phyloP scores from a whole-genome alignment of 495 filamentous ascomycete species.

The Neurospora sp. region DNA sequence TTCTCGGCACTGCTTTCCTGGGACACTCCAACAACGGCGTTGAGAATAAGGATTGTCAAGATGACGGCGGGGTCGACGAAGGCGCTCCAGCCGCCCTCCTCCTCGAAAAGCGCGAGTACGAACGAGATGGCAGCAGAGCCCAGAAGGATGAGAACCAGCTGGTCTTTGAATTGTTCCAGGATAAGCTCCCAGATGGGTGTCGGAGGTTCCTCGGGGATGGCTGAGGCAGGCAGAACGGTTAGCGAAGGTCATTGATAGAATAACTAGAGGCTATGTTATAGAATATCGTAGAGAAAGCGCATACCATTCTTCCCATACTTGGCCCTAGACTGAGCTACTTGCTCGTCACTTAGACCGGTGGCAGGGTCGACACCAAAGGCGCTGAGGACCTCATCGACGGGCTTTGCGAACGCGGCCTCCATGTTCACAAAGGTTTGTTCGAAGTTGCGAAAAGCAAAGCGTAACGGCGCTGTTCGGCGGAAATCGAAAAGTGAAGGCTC shows the following conservation, averaged over 20 bases:
- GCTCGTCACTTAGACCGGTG: conserved; percentile 58
- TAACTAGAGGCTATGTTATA: neutral
- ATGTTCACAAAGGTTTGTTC: conserved; percentile 33
- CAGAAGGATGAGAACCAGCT: conserved; percentile 91
- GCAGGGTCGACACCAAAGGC: conserved; percentile 59
- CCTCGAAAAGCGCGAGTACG: conserved; percentile 85
- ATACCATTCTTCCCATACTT: conserved; percentile 83
- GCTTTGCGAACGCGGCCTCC: conserved; percentile 70
- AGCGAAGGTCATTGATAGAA: conserved; percentile 1
- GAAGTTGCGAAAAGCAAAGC: neutral
- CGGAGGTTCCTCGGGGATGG: conserved; percentile 91
- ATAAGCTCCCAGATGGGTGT: conserved; percentile 95
- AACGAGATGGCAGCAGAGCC: conserved; percentile 94
- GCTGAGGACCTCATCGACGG: conserved; percentile 58
- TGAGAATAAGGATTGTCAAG: conserved; percentile 91
- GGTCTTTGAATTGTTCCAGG: conserved; percentile 98
- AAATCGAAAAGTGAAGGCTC: neutral
- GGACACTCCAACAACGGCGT: conserved; percentile 93
- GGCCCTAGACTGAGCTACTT: conserved; percentile 51
- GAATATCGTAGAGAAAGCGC: conserved; percentile 13
- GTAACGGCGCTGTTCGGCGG: neutral
- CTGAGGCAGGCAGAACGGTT: conserved; percentile 35
- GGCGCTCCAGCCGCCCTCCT: conserved; percentile 88
- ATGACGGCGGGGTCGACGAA: conserved; percentile 98
- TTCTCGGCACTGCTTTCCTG: conserved; percentile 99